Conservation (phyloP, 768 basidiomycete genomes). For the Hygrophorus russula region DNA sequence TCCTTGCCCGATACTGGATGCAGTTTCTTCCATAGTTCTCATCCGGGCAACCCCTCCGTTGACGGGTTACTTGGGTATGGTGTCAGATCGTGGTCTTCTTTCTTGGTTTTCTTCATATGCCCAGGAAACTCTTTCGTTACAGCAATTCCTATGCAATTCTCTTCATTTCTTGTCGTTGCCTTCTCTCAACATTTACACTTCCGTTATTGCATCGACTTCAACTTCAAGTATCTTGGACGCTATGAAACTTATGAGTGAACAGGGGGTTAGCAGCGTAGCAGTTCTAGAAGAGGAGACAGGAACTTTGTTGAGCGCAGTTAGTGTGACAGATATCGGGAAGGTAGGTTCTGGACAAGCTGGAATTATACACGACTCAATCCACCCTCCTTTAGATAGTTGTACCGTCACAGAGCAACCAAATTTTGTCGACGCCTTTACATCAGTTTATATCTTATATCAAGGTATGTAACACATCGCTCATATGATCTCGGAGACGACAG, state of each 20-base stretch:
- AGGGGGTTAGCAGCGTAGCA: conserved; percentile 76
- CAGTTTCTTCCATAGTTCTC: conserved; percentile 30
- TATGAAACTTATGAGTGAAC: conserved; percentile 79
- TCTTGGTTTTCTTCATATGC: conserved; percentile 55
- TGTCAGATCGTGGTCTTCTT: conserved; percentile 65
- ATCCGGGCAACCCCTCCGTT: conserved; percentile 36
- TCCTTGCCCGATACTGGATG: not conserved
- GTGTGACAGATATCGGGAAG: conserved; percentile 75
- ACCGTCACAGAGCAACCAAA: conserved; percentile 71
- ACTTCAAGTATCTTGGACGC: conserved; percentile 61
- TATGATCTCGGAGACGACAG: not conserved
- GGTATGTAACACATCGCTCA: conserved; percentile 22
- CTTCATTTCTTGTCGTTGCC: conserved; percentile 48
- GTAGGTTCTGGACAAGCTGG: conserved; percentile 23
- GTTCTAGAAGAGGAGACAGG: conserved; percentile 59
- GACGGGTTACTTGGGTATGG: conserved; percentile 50
- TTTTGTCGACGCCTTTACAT: conserved; percentile 55
- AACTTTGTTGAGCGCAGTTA: conserved; percentile 60
- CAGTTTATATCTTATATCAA: conserved; percentile 67
- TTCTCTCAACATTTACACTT: conserved; percentile 48
- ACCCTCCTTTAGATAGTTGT: conserved; percentile 49
- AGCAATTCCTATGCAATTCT: conserved; percentile 38
- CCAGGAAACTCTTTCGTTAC: conserved; percentile 32
- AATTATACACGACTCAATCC: not conserved
- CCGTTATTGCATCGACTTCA: conserved; percentile 54